Conservation (phyloP, 106 monocot species). For the Vanilla planifolia region DNA sequence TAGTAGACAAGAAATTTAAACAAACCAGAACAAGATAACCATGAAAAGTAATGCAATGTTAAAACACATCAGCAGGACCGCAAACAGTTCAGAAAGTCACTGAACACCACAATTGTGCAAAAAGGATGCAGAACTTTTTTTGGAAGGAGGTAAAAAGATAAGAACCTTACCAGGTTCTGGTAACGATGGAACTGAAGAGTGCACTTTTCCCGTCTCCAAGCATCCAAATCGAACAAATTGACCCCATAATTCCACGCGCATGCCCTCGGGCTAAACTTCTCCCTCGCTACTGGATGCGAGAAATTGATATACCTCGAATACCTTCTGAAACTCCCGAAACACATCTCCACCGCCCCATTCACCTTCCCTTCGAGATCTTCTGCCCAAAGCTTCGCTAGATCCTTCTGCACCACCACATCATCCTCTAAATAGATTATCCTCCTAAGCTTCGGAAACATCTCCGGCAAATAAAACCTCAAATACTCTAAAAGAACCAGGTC, state of each 20-base stretch:
- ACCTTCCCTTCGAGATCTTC: slow-evolving; percentile 77
- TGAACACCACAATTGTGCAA: too few species aligned
- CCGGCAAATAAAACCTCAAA: slow-evolving; percentile 85
- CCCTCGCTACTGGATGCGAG: slow-evolving; percentile 41
- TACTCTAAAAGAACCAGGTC: slow-evolving; percentile 51
- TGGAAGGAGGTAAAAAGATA: background rate
- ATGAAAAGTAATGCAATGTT: background rate
- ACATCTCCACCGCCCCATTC: slow-evolving; percentile 87
- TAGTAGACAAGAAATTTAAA: too few species aligned
- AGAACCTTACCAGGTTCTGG: slow-evolving; percentile 48
- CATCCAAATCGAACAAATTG: slow-evolving; percentile 88
- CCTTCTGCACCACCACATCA: slow-evolving; percentile 91
- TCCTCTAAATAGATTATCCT: slow-evolving; percentile 75
- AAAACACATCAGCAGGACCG: background rate
- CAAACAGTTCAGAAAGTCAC: background rate
- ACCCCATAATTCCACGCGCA: slow-evolving; percentile 92
- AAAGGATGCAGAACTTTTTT: too few species aligned
- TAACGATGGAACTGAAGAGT: slow-evolving; percentile 76
- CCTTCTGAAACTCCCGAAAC: slow-evolving; percentile 76
- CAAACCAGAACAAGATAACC: too few species aligned
- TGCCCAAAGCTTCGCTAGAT: slow-evolving; percentile 53
- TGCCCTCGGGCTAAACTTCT: slow-evolving; percentile 58
- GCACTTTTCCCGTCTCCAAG: slow-evolving; percentile 76
- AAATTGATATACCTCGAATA: slow-evolving; percentile 75
- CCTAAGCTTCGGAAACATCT: slow-evolving; percentile 73